Evolutionary conservation across 2,329 filamentous ascomycete genomes (phyloP).

Genomic region (Venturia oleaginea): DNA sequence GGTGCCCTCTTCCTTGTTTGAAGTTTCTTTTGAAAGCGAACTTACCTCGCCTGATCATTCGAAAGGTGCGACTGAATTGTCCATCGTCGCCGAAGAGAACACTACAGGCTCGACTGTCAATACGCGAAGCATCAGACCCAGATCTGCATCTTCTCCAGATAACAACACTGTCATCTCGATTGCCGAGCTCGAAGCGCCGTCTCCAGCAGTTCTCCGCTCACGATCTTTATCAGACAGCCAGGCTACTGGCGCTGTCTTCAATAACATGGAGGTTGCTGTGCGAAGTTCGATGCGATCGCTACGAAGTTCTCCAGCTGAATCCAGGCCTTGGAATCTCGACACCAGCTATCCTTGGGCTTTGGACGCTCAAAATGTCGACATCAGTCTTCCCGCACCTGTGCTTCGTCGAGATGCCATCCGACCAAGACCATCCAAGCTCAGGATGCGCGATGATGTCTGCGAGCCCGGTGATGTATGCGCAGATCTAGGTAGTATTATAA

Average conservation of each 20-base stretch:
- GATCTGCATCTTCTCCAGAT: conserved; percentile 10
- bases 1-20: neutral
- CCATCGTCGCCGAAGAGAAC: conserved; percentile 5
- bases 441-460: conserved; percentile 7
- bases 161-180: conserved; percentile 1
- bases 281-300: conserved; percentile 19
- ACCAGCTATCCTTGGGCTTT: conserved; percentile 18
- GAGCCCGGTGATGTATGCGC: neutral
- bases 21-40: neutral
- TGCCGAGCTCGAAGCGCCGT: conserved; percentile 15
- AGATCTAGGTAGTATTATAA: neutral
- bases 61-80: neutral
- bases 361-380: conserved; percentile 14
- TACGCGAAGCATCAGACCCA: neutral
- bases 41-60: neutral
- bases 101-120: neutral
- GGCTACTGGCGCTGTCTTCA: neutral
- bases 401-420: conserved; percentile 12
- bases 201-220: conserved; percentile 6
- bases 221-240: conserved; percentile 10
- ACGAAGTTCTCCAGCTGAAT: conserved; percentile 6
- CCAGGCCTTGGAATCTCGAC: conserved; percentile 17
- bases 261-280: neutral
- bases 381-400: conserved; percentile 16
- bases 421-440: conserved; percentile 13